These are phyloP conservation scores for Viola odorata DNA, from an alignment of 345 rosid genomes.

Conservation along the genomic window DNA sequence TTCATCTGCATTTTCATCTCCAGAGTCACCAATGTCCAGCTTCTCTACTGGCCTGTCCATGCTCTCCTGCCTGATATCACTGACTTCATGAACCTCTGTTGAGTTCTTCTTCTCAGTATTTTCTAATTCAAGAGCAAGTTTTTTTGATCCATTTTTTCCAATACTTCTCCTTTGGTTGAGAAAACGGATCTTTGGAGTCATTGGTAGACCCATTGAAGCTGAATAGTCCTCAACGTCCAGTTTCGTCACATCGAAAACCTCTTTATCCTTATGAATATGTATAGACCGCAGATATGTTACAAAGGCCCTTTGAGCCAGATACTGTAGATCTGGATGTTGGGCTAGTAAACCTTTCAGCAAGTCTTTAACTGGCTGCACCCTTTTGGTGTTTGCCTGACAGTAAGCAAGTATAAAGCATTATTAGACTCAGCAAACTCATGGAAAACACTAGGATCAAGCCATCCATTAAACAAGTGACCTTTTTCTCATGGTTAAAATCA, in stretches of 20 bases:
- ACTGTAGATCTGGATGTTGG: constrained; percentile 59
- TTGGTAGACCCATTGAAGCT: constrained; percentile 86
- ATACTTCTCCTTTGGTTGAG: constrained; percentile 38
- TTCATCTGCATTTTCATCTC: constrained; percentile 31
- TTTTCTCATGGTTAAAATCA: background rate
- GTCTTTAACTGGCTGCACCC: constrained; percentile 63
- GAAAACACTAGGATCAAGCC: constrained; percentile 2
- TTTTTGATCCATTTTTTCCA: constrained; percentile 29
- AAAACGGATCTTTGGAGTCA: constrained; percentile 74
- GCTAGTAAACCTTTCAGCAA: constrained; percentile 63
- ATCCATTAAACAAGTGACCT: background rate
- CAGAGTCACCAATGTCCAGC: constrained; percentile 10
- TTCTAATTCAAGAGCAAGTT: constrained; percentile 15
- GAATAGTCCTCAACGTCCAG: constrained; percentile 70
- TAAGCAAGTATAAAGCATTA: constrained; percentile 5
- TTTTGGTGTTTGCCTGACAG: constrained; percentile 60
- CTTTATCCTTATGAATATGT: constrained; percentile 75
- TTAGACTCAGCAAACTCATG: constrained; percentile 5
- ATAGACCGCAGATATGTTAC: constrained; percentile 78
- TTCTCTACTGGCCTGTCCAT: constrained; percentile 4
- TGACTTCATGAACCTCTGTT: constrained; percentile 28
- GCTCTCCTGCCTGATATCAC: constrained; percentile 21
- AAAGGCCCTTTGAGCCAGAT: constrained; percentile 78
- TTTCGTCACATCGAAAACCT: constrained; percentile 70
- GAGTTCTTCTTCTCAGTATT: constrained; percentile 16